Conservation (phyloP, 2,329 filamentous ascomycete species). For the Taxawa tesnikishii region DNA sequence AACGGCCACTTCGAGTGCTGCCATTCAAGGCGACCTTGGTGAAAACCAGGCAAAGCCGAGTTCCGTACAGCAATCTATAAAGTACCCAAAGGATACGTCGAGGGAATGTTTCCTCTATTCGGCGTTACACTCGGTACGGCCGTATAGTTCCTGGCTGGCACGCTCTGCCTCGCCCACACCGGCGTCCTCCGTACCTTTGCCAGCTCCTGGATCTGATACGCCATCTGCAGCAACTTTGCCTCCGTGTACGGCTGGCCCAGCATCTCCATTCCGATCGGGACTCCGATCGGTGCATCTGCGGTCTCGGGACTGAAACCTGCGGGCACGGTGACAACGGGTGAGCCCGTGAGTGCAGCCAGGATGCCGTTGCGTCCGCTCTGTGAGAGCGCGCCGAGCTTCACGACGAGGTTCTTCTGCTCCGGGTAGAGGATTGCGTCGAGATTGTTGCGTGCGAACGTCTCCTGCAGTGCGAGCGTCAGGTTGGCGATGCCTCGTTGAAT, state of each 20-base stretch:
- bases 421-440: constrained; percentile 52
- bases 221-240: constrained; percentile 39
- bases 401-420: constrained; percentile 51
- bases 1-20: no score
- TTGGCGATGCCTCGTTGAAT: constrained; percentile 37
- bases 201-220: constrained; percentile 36
- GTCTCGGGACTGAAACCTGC: constrained; percentile 39
- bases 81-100: constrained; percentile 35
- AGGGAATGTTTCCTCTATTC: constrained; percentile 27
- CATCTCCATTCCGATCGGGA: constrained; percentile 55
- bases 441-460: constrained; percentile 35
- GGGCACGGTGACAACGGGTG: constrained; percentile 41
- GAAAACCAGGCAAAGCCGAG: neutral
- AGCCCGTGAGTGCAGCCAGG: constrained; percentile 40
- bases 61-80: constrained; percentile 1
- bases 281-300: constrained; percentile 39
- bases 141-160: constrained; percentile 27
- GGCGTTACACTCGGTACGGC: constrained; percentile 34
- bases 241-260: constrained; percentile 46
- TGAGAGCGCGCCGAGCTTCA: constrained; percentile 41
- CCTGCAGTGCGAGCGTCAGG: constrained; percentile 38
- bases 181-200: constrained; percentile 36
- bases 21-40: no score
- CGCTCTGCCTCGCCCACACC: constrained; percentile 27
- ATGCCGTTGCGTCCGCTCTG: constrained; percentile 51